Evolutionary conservation across 345 rosid species (phyloP).

Genomic region (Populus nigra): DNA sequence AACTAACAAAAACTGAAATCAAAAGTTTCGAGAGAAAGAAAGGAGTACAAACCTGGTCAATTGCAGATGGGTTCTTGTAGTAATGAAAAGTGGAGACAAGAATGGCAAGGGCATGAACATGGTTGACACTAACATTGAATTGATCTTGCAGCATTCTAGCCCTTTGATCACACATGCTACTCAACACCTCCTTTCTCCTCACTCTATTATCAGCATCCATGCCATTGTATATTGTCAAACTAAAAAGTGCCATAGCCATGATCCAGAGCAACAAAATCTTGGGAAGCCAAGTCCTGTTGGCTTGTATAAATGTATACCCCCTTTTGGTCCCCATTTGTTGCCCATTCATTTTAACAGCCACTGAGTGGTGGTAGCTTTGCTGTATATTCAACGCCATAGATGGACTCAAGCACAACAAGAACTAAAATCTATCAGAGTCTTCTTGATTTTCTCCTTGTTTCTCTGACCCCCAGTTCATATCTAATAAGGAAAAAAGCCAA

Average conservation of each 20-base stretch:
- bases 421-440: slow-evolving; percentile 21
- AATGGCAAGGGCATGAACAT: slow-evolving; percentile 95
- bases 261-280: slow-evolving; percentile 57
- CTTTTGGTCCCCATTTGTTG: slow-evolving; percentile 54
- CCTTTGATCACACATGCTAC: slow-evolving; percentile 92
- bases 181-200: slow-evolving; percentile 70
- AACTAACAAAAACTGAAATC: not conserved
- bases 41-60: slow-evolving; percentile 74
- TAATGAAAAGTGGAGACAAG: slow-evolving; percentile 96
- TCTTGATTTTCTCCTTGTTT: slow-evolving; percentile 23
- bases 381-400: slow-evolving; percentile 64
- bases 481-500: slow-evolving; percentile 39
- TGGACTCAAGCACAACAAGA: slow-evolving; percentile 7
- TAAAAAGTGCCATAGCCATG: slow-evolving; percentile 40
- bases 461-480: slow-evolving; percentile 48
- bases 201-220: slow-evolving; percentile 66
- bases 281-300: slow-evolving; percentile 66
- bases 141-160: slow-evolving; percentile 98
- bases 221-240: slow-evolving; percentile 44
- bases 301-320: slow-evolving; percentile 64
- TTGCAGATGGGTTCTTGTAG: slow-evolving; percentile 89
- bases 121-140: slow-evolving; percentile 93
- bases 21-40: slow-evolving; percentile 4
- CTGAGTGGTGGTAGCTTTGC: slow-evolving; percentile 48
- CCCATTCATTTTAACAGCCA: slow-evolving; percentile 59